Percentiles rank a stretch among this genome's conserved stretches.
These are phyloP conservation scores for Phaeosphaeriaceae sp. DNA, from an alignment of 2,329 filamentous ascomycete species.

Conservation along the genomic window DNA sequence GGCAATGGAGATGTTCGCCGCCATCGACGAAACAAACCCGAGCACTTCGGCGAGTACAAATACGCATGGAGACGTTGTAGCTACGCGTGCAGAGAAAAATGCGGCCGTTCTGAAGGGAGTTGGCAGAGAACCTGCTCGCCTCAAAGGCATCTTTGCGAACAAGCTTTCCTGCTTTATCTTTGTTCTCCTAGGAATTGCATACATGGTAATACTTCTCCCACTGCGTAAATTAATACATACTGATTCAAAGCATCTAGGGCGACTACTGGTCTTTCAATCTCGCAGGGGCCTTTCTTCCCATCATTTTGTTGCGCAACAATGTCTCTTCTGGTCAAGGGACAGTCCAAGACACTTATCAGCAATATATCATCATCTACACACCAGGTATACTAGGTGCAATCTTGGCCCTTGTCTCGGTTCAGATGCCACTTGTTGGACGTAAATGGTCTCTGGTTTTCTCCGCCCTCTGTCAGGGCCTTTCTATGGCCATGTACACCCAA, in stretches of 20 bases:
- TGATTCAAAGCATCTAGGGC: constrained; percentile 6
- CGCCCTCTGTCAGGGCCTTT: constrained; percentile 33
- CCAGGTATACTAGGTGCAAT: constrained; percentile 35
- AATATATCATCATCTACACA: constrained; percentile 40
- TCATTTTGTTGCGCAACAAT: constrained; percentile 40
- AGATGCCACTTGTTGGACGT: constrained; percentile 34
- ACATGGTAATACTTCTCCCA: constrained; percentile 17
- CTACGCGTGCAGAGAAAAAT: constrained; percentile 25
- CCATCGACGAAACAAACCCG: constrained; percentile 27
- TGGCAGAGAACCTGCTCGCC: constrained; percentile 29
- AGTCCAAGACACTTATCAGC: constrained; percentile 34
- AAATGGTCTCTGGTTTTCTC: constrained; percentile 40
- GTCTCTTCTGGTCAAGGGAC: constrained; percentile 27
- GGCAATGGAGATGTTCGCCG: constrained; percentile 34
- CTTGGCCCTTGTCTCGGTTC: constrained; percentile 30
- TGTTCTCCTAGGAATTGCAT: constrained; percentile 32
- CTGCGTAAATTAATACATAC: no score
- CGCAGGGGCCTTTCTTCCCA: constrained; percentile 32
- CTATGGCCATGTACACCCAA: constrained; percentile 42
- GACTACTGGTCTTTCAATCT: constrained; percentile 44
- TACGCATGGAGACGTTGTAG: background rate
- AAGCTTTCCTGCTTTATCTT: constrained; percentile 33
- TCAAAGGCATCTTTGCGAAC: constrained; percentile 38
- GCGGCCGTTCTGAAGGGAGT: constrained; percentile 24
- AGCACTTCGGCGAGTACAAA: background rate